A percentile compares a stretch with the other conserved stretches of the same genome.
phyloP scores from a whole-genome alignment of 768 basidiomycete genomes.

The Amanita fuliginea region DNA sequence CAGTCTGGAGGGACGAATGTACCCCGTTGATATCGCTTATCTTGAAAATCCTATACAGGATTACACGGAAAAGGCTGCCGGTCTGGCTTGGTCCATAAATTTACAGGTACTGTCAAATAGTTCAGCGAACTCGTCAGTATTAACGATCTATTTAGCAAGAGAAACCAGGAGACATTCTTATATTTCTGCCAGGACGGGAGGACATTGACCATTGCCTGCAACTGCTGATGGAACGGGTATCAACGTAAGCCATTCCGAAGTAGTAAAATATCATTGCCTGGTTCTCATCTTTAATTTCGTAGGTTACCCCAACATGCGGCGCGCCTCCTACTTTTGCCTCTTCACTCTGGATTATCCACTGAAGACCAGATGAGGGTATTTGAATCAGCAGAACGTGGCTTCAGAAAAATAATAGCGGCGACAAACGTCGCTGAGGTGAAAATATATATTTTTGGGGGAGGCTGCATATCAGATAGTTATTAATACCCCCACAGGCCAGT shows the following conservation, averaged over 20 bases:
- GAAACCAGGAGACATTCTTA: conserved; percentile 78
- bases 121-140: not conserved
- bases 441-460: conserved; percentile 5
- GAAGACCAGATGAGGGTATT: conserved; percentile 87
- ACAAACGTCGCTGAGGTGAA: conserved; percentile 98
- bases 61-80: conserved; percentile 74
- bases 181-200: conserved; percentile 92
- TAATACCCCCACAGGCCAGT: conserved; percentile 49
- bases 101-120: conserved; percentile 41
- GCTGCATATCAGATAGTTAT: not conserved
- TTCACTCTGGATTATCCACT: conserved; percentile 83
- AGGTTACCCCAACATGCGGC: conserved; percentile 46
- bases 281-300: not conserved
- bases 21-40: conserved; percentile 91
- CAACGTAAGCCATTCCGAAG: conserved; percentile 34
- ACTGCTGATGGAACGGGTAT: conserved; percentile 65
- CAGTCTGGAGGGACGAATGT: conserved; percentile 89
- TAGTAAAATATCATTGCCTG: conserved; percentile 1
- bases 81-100: conserved; percentile 77
- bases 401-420: conserved; percentile 81
- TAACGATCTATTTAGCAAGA: conserved; percentile 34
- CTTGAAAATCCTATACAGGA: conserved; percentile 66
- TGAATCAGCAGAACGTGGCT: conserved; percentile 59
- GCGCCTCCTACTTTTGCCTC: conserved; percentile 55
- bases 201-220: conserved; percentile 90